Evolutionary conservation across 2,329 filamentous ascomycete genomes (phyloP), one percentile per base, ranked within the genome.

Genomic region (Pestalotiopsis fici): DNA sequence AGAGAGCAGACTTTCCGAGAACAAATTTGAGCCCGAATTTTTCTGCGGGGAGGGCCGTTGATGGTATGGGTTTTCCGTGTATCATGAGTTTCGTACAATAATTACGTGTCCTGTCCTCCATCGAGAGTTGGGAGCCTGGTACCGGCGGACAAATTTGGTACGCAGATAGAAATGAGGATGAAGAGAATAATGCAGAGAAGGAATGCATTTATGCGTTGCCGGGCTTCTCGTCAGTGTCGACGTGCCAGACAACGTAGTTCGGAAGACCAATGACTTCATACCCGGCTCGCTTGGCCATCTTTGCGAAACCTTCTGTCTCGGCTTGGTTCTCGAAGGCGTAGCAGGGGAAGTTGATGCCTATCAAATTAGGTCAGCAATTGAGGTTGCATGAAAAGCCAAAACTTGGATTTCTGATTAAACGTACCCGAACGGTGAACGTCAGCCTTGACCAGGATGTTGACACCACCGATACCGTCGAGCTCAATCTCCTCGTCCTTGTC

Each of bases 251-350:
- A 63, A 99, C 91, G 78, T 99, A 99, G 80, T 99, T 99, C 55
- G 95, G 96, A 66, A 99, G 85, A 59, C 96, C 96, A 73, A 94
- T 88, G 28, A 99, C 96, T 76, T 93, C 87, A 78, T 98, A 98
- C 57, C 96, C 96, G 21, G 96, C 96, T 70, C 94, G 88, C 83
- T 97, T 98, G 68, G 96, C 96, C 96, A 99, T 99, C 80, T 97
- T 97, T 47, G 96, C 96, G 77, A 99, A 99, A 6, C 96, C 96
- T 82, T 99, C 96, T 4, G 96, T 99, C 82, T 99, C 96, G 71
- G 96, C 96, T 83, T 99, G 96, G 81, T 99, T 98, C 79, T 99
- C 96, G 78, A 99, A 99, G 3, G 96, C 88, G 76, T 99, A 99
- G 78, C 90, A 91, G 9, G 96, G 96, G 81, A 99, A 99, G 81